Evolutionary conservation across 306 rosid species (phyloP), one percentile per base, ranked within the genome.

Genomic region (Quercus mongolica): DNA sequence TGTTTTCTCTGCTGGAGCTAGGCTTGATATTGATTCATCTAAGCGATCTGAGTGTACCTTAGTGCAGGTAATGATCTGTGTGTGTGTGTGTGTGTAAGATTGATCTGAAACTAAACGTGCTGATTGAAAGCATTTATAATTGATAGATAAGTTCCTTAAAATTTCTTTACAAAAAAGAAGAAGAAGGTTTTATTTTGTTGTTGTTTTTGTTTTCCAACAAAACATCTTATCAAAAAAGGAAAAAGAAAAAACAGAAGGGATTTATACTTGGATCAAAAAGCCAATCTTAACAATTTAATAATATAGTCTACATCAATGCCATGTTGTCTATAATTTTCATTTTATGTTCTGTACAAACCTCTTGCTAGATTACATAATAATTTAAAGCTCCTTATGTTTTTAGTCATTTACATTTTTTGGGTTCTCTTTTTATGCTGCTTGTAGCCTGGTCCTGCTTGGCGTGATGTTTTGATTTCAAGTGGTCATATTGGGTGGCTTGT

Each of bases 401-500:
- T 59, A 30, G 41, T 33, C 33, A 73, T 74, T 79, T 73, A 86
- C 78, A 19, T 33, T 70, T 72, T 73, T 46, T 64, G 75, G 74
- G 74, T 75, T 57, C 15, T 14, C 74, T 75, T 71, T 82, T 76
- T 28, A 73, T 85, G 79, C 83, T 86, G 65, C 71, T 67, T 91
- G 92, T 89, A 94, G 99, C 99, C 92, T 78, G 97, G 97, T 83
- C 87, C 92, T 49, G 91, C 91, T 72, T 94, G 99, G 99, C 88
- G 77, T 76, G 99, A 88, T 70, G 85, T 94, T 79, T 85, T 92
- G 86, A 78, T 92, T 79, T 82, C 88, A 81, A 86, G 91, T 74
- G 91, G 92, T 72, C 97, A 94, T 85, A 78, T 89, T 79, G 90
- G 91, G 79, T 92, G 99, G 99, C 92, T 94, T 81, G 86, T 94